Evolutionary conservation across 352 stramenopile species (phyloP), one percentile per base, ranked within the genome.

Genomic region (Pythium chondricola): DNA sequence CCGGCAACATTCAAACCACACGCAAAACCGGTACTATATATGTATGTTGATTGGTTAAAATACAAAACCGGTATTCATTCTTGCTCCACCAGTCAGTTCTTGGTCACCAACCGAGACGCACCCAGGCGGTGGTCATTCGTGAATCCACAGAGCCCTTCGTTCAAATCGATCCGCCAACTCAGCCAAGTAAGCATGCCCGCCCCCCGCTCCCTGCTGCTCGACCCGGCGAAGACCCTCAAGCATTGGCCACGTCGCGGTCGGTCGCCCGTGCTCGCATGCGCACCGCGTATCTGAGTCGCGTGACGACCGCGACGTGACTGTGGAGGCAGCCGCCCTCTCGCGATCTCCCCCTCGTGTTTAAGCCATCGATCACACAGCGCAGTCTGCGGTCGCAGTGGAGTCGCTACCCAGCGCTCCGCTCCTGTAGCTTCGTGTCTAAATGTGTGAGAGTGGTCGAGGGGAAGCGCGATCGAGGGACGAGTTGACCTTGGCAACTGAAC

Each of bases 401-500:
- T n/a, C n/a, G n/a, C n/a, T n/a, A n/a, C n/a, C n/a, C n/a, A n/a
- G n/a, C n/a, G n/a, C n/a, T n/a, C n/a, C n/a, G n/a, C n/a, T n/a
- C n/a, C n/a, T n/a, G n/a, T n/a, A n/a, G n/a, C n/a, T n/a, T n/a
- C n/a, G n/a, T n/a, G n/a, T n/a, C n/a, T n/a, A n/a, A n/a, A n/a
- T n/a, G n/a, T n/a, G 20, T 30, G 39, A 29, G 39, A 14, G 35
- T 16, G 51, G 14, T 29, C 17, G 33, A 41, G 47, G 22, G 25
- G 35, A 21, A 32, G 53, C 61, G 48, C 30, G 20, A 25, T 27
- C 30, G 49, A 50, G 38, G 56, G 53, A 51, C 52, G 61, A 66
- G 57, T 54, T 74, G 65, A 70, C 76, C 76, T 88, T 88, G 76
- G 76, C 75, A 20, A 58, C 43, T 32, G 43, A 66, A 56, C 72